Evolutionary conservation across 1,284 basidiomycete species (phyloP), one percentile per base, ranked within the genome.

Genomic region (Ustilago cynodontis): DNA sequence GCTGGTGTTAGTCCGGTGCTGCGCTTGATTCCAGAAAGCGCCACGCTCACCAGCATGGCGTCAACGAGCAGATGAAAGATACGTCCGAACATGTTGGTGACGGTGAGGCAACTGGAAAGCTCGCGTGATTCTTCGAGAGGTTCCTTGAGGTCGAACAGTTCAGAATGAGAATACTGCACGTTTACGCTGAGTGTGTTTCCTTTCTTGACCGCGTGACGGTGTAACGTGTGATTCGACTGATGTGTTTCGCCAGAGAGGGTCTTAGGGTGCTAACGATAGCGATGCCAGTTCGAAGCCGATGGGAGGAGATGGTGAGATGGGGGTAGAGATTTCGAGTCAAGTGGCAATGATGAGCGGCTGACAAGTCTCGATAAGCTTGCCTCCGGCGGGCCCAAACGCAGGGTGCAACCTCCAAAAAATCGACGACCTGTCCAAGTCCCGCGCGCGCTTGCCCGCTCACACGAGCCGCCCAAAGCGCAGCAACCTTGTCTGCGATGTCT

Each of bases 1-100:
- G 82, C 74, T 4, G 81, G 74, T 14, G 83, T 84, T 20, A 86
- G 65, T 10, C 84, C 83, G 0, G 83, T 84, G 54, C 80, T 84
- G 5, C 84, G 66, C 70, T 84, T 84, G 72, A 86, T 82, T 16
- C 84, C 84, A 0, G 81, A 78, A 10, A 85, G 77, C 41, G 73
- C 79, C 33, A 85, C 73, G 69, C 78, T 82, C 41, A 85, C 71
- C 43, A 85, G 81, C 62, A 84, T 65, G 50, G 83, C 83, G 58
- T 85, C 84, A 8, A 85, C 59, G 31, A 81, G 59, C 10, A 85
- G 64, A 65, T 85, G 84, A 22, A 82, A 74, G 50, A 84, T 71
- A 26, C 78, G 74, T 11, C 84, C 84, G 55, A 85, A 83, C 84
- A 85, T 85, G 59, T 43, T 39, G n/a, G 22, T 28, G 22, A 49